Evolutionary conservation across 2,329 filamentous ascomycete species (phyloP).

Genomic region (Botrytis cinerea): DNA sequence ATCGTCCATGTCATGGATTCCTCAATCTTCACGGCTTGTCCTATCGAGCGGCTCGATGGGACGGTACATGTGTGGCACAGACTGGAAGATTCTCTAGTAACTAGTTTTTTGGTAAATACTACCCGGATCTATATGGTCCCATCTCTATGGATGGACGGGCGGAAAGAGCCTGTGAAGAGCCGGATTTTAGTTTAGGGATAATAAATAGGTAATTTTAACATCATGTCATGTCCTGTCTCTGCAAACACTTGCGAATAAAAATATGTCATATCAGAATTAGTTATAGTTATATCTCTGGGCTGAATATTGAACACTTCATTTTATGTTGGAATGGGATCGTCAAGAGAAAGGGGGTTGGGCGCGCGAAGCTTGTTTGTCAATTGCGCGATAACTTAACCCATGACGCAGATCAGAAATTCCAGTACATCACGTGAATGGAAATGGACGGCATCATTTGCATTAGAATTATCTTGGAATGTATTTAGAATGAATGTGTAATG

Average conservation of each 20-base stretch:
- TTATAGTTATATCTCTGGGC: not conserved
- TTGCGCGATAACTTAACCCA: conserved; percentile 12
- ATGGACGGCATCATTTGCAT: not conserved
- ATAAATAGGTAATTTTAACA: conserved; percentile 4
- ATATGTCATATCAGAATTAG: not conserved
- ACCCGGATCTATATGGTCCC: not conserved
- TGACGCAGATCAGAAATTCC: not conserved
- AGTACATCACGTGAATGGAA: conserved; percentile 1
- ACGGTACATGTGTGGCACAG: not conserved
- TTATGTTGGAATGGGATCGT: not conserved
- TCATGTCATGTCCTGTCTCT: not conserved
- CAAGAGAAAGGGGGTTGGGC: not conserved
- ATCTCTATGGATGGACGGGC: not conserved
- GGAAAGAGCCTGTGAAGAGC: not conserved
- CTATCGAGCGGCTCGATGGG: not conserved
- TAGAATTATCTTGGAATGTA: not conserved
- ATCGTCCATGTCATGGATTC: not conserved
- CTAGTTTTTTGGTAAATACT: not conserved
- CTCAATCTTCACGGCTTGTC: not conserved
- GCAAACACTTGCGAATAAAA: not conserved
- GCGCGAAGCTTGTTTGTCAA: not conserved
- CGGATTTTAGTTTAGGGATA: not conserved
- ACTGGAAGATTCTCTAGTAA: not conserved
- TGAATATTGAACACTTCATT: not conserved
- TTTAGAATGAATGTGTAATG: not conserved